Conservation (phyloP, 2,329 filamentous ascomycete genomes). For the Fonsecaea erecta region DNA sequence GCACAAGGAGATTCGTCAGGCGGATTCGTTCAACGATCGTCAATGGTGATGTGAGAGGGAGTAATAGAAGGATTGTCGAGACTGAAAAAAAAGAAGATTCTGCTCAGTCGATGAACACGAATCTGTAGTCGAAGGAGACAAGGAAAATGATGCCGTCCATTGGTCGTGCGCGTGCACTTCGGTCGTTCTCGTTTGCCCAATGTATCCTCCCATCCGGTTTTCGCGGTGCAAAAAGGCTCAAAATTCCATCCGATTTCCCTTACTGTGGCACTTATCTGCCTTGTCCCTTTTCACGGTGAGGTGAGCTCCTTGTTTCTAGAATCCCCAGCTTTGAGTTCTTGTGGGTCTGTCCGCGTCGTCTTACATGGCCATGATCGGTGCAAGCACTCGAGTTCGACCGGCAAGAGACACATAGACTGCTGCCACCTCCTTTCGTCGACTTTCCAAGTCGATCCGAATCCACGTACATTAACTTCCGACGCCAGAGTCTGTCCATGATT, state of each 20-base stretch:
- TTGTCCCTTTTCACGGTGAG: slow-evolving; percentile 25
- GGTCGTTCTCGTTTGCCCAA: slow-evolving; percentile 14
- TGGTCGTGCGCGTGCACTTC: slow-evolving; percentile 19
- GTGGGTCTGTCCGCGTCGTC: background rate
- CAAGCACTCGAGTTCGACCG: slow-evolving; percentile 2
- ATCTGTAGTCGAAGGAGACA: slow-evolving; percentile 12
- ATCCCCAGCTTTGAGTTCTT: background rate
- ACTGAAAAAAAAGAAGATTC: background rate
- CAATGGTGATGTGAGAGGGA: slow-evolving; percentile 7
- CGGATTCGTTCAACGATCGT: slow-evolving; percentile 21
- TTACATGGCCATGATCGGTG: background rate
- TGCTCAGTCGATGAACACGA: slow-evolving; percentile 17
- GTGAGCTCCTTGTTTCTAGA: slow-evolving; percentile 12
- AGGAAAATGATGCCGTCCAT: slow-evolving; percentile 14
- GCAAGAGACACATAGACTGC: background rate
- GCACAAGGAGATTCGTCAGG: slow-evolving; percentile 26
- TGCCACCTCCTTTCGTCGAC: background rate
- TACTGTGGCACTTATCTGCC: slow-evolving; percentile 4
- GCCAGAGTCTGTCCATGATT: slow-evolving; percentile 11
- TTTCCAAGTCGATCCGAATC: background rate
- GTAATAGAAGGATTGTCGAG: slow-evolving; percentile 4
- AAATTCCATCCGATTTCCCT: slow-evolving; percentile 18
- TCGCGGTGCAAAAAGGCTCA: slow-evolving; percentile 16
- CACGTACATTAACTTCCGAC: slow-evolving; percentile 12
- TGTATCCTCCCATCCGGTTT: slow-evolving; percentile 12